Percentiles rank a stretch among this genome's conserved stretches.
These are phyloP conservation scores for Diaporthe vexans DNA, from an alignment of 2,329 filamentous ascomycete species.

Conservation along the genomic window DNA sequence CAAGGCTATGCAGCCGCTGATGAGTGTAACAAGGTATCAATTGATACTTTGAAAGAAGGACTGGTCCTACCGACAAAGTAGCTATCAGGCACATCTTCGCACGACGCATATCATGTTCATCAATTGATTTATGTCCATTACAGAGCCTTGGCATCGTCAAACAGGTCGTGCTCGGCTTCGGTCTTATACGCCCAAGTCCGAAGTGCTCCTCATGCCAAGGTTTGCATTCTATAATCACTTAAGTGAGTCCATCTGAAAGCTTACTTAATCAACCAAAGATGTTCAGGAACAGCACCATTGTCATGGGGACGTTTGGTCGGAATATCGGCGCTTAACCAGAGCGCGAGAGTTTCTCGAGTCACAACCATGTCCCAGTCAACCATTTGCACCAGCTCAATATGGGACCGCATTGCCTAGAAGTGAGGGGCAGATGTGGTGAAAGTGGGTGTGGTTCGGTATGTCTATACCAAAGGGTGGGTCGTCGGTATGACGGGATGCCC, in stretches of 20 bases:
- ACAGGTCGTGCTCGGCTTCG: neutral
- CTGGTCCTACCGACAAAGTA: neutral
- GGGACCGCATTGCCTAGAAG: neutral
- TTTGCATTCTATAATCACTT: neutral
- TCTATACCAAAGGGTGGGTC: too few species aligned
- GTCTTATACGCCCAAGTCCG: neutral
- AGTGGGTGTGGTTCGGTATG: too few species aligned
- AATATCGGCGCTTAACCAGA: neutral
- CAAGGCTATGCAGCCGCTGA: neutral
- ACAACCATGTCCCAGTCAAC: neutral
- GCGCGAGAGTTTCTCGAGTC: neutral
- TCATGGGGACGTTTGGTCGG: neutral
- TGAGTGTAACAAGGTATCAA: too few species aligned
- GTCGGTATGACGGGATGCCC: too few species aligned
- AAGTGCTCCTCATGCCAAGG: neutral
- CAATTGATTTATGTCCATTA: neutral
- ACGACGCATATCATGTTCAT: neutral
- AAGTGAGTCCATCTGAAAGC: neutral
- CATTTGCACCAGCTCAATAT: neutral
- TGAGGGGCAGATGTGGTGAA: too few species aligned
- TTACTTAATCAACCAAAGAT: neutral
- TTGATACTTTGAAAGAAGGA: too few species aligned
- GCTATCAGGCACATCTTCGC: neutral
- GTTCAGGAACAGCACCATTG: neutral
- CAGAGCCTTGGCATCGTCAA: neutral